phyloP scores from a whole-genome alignment of 169 alveolate genomes.

The Plasmodium cynomolgi region DNA sequence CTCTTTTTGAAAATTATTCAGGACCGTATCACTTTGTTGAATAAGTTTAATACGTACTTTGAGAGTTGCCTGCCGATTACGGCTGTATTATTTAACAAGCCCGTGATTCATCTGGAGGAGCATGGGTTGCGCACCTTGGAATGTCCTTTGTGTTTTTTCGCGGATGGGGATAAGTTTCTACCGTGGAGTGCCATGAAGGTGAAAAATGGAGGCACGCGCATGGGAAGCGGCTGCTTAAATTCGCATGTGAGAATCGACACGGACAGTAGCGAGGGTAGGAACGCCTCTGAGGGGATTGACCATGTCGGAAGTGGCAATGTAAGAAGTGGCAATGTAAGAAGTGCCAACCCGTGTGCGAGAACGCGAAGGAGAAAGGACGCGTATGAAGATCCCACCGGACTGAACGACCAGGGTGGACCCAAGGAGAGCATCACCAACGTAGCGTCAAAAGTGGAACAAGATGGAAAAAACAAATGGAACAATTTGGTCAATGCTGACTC shows the following conservation, averaged over 20 bases:
- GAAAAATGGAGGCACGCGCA: background rate
- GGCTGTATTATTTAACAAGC: constrained; percentile 60
- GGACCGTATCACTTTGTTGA: constrained; percentile 63
- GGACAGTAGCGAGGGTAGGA: background rate
- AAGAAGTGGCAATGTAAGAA: background rate
- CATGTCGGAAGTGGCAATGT: background rate
- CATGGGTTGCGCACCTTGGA: constrained; percentile 72
- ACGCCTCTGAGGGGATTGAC: background rate
- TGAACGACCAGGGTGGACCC: background rate
- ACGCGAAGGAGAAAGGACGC: background rate
- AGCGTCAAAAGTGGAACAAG: background rate
- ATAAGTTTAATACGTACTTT: constrained; percentile 50
- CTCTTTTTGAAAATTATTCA: constrained; percentile 61
- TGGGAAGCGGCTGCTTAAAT: background rate
- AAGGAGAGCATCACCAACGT: background rate
- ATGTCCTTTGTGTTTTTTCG: constrained; percentile 70
- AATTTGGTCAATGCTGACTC: background rate
- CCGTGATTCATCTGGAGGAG: constrained; percentile 56
- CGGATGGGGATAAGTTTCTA: constrained; percentile 21
- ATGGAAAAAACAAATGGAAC: background rate
- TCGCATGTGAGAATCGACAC: background rate
- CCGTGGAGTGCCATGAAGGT: constrained; percentile 31
- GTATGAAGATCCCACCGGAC: background rate
- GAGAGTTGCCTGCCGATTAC: constrained; percentile 70
- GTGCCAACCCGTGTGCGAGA: background rate